Percentiles rank a stretch among this genome's conserved stretches.
phyloP scores from a whole-genome alignment of 176 grass and related monocot species.

The Leersia perrieri region DNA sequence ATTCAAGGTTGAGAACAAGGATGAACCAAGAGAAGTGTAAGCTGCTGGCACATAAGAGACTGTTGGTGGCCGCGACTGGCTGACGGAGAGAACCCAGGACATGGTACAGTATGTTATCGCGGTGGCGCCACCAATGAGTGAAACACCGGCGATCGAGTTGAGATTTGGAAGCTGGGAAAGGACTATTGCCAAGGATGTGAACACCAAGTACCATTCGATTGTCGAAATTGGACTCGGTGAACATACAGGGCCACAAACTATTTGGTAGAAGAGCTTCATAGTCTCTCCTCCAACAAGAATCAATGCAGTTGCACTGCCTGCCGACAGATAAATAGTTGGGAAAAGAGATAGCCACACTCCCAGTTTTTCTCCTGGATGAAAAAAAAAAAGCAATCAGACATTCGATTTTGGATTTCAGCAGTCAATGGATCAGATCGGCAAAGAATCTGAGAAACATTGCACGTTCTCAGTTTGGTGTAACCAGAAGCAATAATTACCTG shows the following conservation, averaged over 20 bases:
- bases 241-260: slow-evolving; percentile 76
- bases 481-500: slow-evolving; percentile 21
- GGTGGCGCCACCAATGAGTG: slow-evolving; percentile 79
- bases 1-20: slow-evolving; percentile 60
- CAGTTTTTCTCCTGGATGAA: slow-evolving; percentile 76
- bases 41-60: slow-evolving; percentile 65
- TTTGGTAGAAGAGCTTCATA: slow-evolving; percentile 97
- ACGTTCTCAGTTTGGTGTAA: slow-evolving; percentile 24
- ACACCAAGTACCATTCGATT: slow-evolving; percentile 95
- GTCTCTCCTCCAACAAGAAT: slow-evolving; percentile 93
- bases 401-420: neutral
- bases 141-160: slow-evolving; percentile 93
- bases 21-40: slow-evolving; percentile 52
- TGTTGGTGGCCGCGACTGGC: slow-evolving; percentile 48
- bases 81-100: slow-evolving; percentile 90
- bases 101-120: slow-evolving; percentile 88
- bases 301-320: slow-evolving; percentile 86
- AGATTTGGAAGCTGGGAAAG: slow-evolving; percentile 98
- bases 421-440: slow-evolving; percentile 13
- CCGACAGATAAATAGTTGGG: slow-evolving; percentile 95
- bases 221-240: slow-evolving; percentile 76
- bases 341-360: slow-evolving; percentile 87
- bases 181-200: slow-evolving; percentile 78
- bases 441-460: slow-evolving; percentile 11
- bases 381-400: slow-evolving; percentile 8